These are phyloP conservation scores for Pseudogymnoascus sp. DNA, from an alignment of 2,329 filamentous ascomycete genomes.

Conservation along the genomic window DNA sequence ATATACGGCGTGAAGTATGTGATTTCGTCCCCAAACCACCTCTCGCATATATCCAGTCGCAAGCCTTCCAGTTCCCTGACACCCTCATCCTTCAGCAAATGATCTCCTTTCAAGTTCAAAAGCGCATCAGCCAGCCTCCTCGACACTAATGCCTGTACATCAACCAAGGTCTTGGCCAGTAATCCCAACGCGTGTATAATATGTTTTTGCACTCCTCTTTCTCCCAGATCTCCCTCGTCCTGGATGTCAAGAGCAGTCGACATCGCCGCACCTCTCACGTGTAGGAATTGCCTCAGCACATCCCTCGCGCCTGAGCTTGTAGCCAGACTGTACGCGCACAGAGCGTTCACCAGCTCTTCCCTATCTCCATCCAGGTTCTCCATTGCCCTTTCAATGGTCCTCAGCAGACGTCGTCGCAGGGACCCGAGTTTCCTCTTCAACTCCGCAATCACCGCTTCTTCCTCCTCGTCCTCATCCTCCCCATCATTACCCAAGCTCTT, in stretches of 20 bases:
- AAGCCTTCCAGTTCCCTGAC: constrained; percentile 63
- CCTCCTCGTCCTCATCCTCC: constrained; percentile 31
- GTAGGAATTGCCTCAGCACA: constrained; percentile 70
- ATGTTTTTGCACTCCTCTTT: constrained; percentile 44
- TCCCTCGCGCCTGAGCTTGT: constrained; percentile 76
- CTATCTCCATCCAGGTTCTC: constrained; percentile 48
- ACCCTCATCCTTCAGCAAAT: constrained; percentile 65
- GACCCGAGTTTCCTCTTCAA: constrained; percentile 57
- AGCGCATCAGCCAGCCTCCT: constrained; percentile 64
- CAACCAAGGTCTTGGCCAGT: constrained; percentile 69
- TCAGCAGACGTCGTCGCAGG: constrained; percentile 57
- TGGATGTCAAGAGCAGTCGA: constrained; percentile 48
- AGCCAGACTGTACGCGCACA: constrained; percentile 76
- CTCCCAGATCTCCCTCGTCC: constrained; percentile 40
- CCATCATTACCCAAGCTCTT: constrained; percentile 60
- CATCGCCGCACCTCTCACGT: constrained; percentile 65
- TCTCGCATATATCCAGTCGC: constrained; percentile 68
- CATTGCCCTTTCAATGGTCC: constrained; percentile 63
- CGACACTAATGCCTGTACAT: constrained; percentile 71
- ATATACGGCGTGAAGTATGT: constrained; percentile 82
- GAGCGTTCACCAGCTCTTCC: constrained; percentile 57
- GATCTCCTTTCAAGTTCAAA: constrained; percentile 58
- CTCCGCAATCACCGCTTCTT: constrained; percentile 41
- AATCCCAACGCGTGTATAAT: constrained; percentile 52
- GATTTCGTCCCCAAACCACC: constrained; percentile 78